These are phyloP conservation scores for Penicillium crustosum DNA, from an alignment of 2,329 filamentous ascomycete genomes.

Conservation along the genomic window DNA sequence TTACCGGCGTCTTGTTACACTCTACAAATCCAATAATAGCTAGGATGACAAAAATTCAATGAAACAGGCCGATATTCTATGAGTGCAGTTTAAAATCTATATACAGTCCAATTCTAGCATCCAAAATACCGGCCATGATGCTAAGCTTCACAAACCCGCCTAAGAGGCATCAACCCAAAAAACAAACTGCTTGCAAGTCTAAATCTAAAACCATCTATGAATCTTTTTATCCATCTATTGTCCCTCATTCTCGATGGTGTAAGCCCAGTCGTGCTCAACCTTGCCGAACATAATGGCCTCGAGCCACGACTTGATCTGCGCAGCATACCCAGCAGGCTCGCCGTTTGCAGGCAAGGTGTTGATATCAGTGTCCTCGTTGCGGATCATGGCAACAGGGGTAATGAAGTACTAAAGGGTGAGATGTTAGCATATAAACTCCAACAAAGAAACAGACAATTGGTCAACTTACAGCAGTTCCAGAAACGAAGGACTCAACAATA, in stretches of 20 bases:
- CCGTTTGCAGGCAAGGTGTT: conserved; percentile 45
- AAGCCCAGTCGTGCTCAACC: conserved; percentile 67
- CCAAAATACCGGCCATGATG: background rate
- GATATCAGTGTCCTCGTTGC: conserved; percentile 65
- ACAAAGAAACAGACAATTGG: background rate
- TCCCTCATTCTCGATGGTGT: conserved; percentile 63
- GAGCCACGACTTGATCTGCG: conserved; percentile 64
- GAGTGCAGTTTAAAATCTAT: conserved; percentile 7
- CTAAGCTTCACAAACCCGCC: background rate
- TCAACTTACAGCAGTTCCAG: conserved; percentile 74
- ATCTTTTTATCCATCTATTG: conserved; percentile 19
- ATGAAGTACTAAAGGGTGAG: conserved; percentile 63
- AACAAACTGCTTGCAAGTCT: background rate
- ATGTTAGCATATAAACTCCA: background rate
- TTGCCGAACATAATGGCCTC: conserved; percentile 73
- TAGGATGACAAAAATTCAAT: background rate
- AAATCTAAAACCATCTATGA: background rate
- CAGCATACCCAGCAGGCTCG: conserved; percentile 34
- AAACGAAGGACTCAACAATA: conserved; percentile 79
- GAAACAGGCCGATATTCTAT: background rate
- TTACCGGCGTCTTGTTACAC: background rate
- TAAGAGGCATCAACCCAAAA: background rate
- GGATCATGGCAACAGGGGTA: conserved; percentile 65
- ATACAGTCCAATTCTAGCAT: conserved; percentile 4
- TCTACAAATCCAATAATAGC: background rate